Evolutionary conservation across 176 grass and related monocot genomes (phyloP).

Genomic region (Tillandsia fasciculata): DNA sequence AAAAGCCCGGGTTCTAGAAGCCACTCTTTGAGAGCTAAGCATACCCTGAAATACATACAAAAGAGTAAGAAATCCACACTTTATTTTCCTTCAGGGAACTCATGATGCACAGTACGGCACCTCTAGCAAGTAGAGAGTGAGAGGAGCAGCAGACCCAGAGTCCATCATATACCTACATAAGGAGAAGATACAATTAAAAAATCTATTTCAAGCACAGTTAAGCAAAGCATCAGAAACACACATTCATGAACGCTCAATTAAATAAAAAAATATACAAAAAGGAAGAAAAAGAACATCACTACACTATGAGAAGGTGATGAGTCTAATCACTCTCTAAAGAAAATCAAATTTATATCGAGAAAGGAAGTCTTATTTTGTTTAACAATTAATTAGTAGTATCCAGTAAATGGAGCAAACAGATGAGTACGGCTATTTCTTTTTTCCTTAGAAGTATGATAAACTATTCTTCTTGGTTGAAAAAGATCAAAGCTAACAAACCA

Average conservation of each 20-base stretch:
- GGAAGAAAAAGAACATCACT: neutral
- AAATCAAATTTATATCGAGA: neutral
- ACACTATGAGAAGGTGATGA: neutral
- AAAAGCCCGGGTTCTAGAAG: conserved; percentile 84
- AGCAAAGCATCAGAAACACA: neutral
- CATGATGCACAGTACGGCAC: conserved; percentile 21
- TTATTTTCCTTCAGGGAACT: conserved; percentile 2
- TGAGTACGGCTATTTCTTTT: neutral
- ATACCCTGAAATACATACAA: conserved; percentile 50
- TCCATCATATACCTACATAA: conserved; percentile 93
- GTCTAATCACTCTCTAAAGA: neutral
- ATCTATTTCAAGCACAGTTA: neutral
- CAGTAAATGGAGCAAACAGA: neutral
- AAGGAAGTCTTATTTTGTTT: neutral
- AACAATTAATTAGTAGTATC: too few relatives aligned
- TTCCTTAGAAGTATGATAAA: too few relatives aligned
- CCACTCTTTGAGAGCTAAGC: conserved; percentile 67
- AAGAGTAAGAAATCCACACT: conserved; percentile 22
- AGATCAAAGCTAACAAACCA: too few relatives aligned
- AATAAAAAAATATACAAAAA: neutral
- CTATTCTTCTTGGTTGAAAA: too few relatives aligned
- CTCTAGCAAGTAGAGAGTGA: conserved; percentile 99
- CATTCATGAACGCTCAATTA: neutral
- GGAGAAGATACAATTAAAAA: conserved; percentile 15
- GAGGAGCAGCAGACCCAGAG: conserved; percentile 61